These are phyloP conservation scores for Acorus gramineus DNA, from an alignment of 106 monocot genomes.

Conservation along the genomic window DNA sequence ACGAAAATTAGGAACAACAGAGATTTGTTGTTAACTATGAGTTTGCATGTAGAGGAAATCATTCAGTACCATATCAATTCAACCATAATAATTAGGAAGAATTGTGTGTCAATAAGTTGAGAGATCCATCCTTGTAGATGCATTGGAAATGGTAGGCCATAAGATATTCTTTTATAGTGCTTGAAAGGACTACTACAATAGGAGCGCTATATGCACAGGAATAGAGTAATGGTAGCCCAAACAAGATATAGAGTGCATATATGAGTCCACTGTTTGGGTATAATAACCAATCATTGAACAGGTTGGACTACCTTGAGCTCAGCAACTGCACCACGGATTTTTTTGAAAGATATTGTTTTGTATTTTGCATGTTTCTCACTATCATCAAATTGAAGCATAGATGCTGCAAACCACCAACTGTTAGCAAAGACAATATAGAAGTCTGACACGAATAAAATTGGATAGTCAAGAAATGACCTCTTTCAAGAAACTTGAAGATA, in stretches of 20 bases:
- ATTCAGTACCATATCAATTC: too few species aligned
- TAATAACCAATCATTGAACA: background rate
- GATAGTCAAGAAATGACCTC: constrained; percentile 35
- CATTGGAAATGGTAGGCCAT: background rate
- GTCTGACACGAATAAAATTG: background rate
- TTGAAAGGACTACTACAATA: background rate
- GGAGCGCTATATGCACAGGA: background rate
- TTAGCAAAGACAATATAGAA: background rate
- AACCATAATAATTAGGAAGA: too few species aligned
- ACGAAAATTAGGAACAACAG: too few species aligned
- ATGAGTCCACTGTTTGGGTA: background rate
- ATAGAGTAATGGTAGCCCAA: background rate
- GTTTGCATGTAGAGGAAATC: too few species aligned
- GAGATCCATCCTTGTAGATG: constrained; percentile 1
- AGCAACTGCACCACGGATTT: constrained; percentile 54
- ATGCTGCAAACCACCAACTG: constrained; percentile 41
- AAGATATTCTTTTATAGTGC: background rate
- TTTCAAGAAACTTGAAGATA: constrained; percentile 58
- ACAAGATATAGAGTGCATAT: too few species aligned
- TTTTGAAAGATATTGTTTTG: constrained; percentile 61
- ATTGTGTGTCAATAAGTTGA: too few species aligned
- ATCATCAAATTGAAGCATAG: constrained; percentile 53
- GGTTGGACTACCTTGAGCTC: constrained; percentile 52
- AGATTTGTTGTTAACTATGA: too few species aligned
- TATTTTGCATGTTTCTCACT: constrained; percentile 49